Percentiles rank a stretch among this genome's conserved stretches.
Conservation (phyloP, 2,329 filamentous ascomycete genomes). For the Xenoacremonium recifei region DNA sequence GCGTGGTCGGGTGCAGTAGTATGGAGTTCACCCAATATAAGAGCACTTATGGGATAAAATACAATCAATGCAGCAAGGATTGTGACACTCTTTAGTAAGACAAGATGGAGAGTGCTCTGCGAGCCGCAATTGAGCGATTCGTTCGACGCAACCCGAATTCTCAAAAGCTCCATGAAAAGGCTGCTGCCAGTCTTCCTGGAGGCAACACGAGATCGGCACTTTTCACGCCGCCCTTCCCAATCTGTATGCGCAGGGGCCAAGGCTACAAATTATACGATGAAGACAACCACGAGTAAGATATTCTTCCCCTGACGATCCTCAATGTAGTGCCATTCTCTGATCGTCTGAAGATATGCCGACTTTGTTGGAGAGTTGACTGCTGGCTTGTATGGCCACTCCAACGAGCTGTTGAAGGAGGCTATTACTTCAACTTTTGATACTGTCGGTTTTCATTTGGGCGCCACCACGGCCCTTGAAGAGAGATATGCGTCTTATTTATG, state of each 20-base stretch:
- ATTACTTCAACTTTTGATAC: slow-evolving; percentile 39
- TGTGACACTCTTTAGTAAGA: no score
- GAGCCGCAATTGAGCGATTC: not conserved
- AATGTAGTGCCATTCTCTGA: slow-evolving; percentile 26
- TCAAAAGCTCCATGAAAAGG: not conserved
- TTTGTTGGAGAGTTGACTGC: slow-evolving; percentile 59
- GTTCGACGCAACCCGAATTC: not conserved
- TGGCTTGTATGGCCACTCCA: slow-evolving; percentile 59
- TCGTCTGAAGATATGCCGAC: slow-evolving; percentile 45
- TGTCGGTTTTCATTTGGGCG: slow-evolving; percentile 50
- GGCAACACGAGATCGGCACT: slow-evolving; percentile 37
- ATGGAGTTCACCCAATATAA: no score
- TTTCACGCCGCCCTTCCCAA: slow-evolving; percentile 33
- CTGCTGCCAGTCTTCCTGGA: slow-evolving; percentile 21
- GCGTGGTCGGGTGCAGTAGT: no score
- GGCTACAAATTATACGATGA: slow-evolving; percentile 24
- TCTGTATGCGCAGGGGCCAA: slow-evolving; percentile 5
- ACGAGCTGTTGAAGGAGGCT: slow-evolving; percentile 46
- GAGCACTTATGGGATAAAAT: no score
- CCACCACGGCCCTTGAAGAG: slow-evolving; percentile 45
- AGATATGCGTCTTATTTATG: slow-evolving; percentile 45
- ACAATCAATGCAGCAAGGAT: no score
- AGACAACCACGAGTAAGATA: slow-evolving; percentile 32
- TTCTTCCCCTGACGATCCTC: no score
- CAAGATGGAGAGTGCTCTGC: no score